Evolutionary conservation across 2,329 filamentous ascomycete genomes (phyloP).

Genomic region (Neonectria faginata): DNA sequence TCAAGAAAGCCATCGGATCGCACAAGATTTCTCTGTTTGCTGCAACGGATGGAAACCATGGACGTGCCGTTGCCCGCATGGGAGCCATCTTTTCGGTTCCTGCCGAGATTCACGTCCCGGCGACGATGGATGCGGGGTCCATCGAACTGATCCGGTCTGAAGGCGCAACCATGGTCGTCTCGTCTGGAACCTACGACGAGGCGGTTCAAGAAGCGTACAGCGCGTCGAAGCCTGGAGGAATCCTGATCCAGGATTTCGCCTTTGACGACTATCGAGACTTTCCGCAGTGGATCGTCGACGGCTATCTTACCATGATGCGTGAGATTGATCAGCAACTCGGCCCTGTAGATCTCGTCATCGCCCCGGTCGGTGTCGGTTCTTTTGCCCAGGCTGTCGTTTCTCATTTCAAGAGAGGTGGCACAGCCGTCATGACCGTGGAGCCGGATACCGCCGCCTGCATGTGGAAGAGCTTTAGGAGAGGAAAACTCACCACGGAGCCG

Average conservation of each 20-base stretch:
- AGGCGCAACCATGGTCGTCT: constrained; percentile 68
- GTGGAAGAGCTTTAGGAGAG: constrained; percentile 62
- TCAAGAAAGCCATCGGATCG: constrained; percentile 51
- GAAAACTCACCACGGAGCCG: constrained; percentile 59
- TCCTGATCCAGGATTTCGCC: constrained; percentile 77
- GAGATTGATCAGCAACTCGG: constrained; percentile 73
- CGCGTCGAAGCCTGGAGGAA: constrained; percentile 54
- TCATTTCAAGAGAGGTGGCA: constrained; percentile 67
- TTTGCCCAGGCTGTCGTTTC: constrained; percentile 76
- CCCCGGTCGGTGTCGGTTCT: constrained; percentile 79
- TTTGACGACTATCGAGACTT: constrained; percentile 75
- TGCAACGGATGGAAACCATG: constrained; percentile 82
- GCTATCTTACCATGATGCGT: constrained; percentile 78
- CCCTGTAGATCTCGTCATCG: constrained; percentile 63
- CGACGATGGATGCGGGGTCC: constrained; percentile 65
- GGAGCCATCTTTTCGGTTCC: constrained; percentile 67
- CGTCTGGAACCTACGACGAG: constrained; percentile 72
- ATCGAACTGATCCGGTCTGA: constrained; percentile 68
- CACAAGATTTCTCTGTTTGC: constrained; percentile 63
- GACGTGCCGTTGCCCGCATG: constrained; percentile 78
- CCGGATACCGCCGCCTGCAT: constrained; percentile 73
- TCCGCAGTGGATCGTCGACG: constrained; percentile 80
- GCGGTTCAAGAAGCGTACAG: constrained; percentile 63
- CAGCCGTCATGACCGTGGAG: constrained; percentile 74
- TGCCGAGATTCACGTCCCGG: constrained; percentile 72